These are phyloP conservation scores for Pyricularia pennisetigena DNA, from an alignment of 2,329 filamentous ascomycete genomes.

Conservation along the genomic window DNA sequence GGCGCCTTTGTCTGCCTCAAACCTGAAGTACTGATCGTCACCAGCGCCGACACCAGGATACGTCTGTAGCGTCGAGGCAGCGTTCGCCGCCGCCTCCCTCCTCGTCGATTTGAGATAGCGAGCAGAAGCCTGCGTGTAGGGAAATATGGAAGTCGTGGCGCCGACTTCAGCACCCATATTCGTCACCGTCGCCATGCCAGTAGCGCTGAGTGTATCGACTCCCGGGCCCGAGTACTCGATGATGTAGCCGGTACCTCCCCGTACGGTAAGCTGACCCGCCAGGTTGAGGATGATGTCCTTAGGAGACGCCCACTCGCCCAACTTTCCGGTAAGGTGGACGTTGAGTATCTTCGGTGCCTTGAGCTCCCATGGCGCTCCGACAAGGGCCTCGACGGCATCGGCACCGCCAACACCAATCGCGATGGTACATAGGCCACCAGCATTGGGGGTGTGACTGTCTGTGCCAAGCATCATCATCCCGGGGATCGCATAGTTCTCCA, in stretches of 20 bases:
- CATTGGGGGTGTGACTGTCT: constrained; percentile 94
- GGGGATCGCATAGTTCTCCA: constrained; percentile 97
- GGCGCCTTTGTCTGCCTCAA: constrained; percentile 70
- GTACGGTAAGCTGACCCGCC: constrained; percentile 81
- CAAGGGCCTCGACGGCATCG: constrained; percentile 92
- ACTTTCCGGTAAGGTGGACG: constrained; percentile 71
- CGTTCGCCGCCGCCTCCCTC: constrained; percentile 58
- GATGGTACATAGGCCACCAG: constrained; percentile 85
- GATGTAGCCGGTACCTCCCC: constrained; percentile 87
- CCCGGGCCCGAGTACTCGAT: constrained; percentile 92
- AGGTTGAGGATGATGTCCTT: constrained; percentile 93
- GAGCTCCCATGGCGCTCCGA: constrained; percentile 94
- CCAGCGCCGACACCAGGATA: constrained; percentile 33
- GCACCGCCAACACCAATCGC: constrained; percentile 96
- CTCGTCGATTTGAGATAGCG: constrained; percentile 84
- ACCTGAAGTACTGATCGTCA: constrained; percentile 46
- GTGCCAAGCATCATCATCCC: constrained; percentile 98
- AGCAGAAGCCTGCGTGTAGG: constrained; percentile 74
- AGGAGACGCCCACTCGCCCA: constrained; percentile 84
- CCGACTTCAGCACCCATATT: constrained; percentile 89
- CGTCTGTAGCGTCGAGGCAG: constrained; percentile 50
- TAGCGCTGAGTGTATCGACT: constrained; percentile 79
- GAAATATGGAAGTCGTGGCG: constrained; percentile 93
- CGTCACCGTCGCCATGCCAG: constrained; percentile 84
- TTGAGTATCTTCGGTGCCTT: constrained; percentile 89